phyloP scores from a whole-genome alignment of 129 eudicot genomes.

The Logfia minima region DNA sequence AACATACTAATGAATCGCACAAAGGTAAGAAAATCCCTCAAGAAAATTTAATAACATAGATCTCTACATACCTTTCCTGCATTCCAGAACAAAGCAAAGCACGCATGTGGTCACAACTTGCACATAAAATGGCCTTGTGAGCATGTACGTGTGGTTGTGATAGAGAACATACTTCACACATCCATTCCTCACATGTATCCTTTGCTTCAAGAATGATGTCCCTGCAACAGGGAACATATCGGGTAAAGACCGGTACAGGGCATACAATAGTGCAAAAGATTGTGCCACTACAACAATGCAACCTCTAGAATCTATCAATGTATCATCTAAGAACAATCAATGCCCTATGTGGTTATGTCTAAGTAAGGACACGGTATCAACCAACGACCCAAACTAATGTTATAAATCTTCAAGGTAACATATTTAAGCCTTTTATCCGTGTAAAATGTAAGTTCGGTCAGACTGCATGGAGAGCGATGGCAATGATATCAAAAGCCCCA shows the following conservation, averaged over 20 bases:
- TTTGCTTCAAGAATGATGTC: slow-evolving; percentile 72
- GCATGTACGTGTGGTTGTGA: slow-evolving; percentile 71
- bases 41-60: neutral
- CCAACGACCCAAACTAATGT: neutral
- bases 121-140: slow-evolving; percentile 61
- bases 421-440: neutral
- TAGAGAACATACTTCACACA: slow-evolving; percentile 54
- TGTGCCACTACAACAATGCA: neutral
- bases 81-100: slow-evolving; percentile 85
- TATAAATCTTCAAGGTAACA: neutral
- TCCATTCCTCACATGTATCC: slow-evolving; percentile 40
- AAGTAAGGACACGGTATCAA: neutral
- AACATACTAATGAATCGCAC: neutral
- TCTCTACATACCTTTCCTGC: slow-evolving; percentile 72
- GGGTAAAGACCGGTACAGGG: neutral
- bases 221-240: slow-evolving; percentile 41
- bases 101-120: slow-evolving; percentile 68
- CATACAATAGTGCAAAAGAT: slow-evolving; percentile 7
- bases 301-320: neutral
- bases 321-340: neutral
- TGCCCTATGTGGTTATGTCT: neutral
- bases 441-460: neutral
- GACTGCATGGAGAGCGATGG: neutral
- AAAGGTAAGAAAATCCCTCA: neutral
- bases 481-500: neutral